A percentile compares a stretch with the other conserved stretches of the same genome.
Evolutionary conservation across 768 basidiomycete species (phyloP).

Genomic region (Cytidiella melzeri): DNA sequence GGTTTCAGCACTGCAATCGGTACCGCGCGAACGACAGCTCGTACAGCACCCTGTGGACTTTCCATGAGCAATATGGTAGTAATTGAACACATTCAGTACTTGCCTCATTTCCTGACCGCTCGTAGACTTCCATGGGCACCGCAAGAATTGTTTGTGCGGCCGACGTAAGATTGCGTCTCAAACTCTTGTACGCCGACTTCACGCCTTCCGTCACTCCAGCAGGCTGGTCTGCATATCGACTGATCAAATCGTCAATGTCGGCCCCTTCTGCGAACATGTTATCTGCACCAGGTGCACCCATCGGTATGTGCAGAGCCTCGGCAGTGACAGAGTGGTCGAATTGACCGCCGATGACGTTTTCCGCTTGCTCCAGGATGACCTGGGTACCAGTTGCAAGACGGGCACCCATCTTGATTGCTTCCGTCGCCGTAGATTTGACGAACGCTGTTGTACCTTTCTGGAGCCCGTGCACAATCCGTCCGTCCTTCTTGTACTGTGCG

Average conservation of each 20-base stretch:
- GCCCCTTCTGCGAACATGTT: slow-evolving; percentile 37
- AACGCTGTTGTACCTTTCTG: slow-evolving; percentile 94
- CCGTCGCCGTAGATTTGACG: slow-evolving; percentile 89
- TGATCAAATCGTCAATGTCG: slow-evolving; percentile 53
- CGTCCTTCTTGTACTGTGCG: slow-evolving; percentile 96
- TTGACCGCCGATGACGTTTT: slow-evolving; percentile 79
- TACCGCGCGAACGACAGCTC: slow-evolving; percentile 92
- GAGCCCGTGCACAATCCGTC: slow-evolving; percentile 83
- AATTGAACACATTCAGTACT: slow-evolving; percentile 17
- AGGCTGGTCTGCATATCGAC: slow-evolving; percentile 92
- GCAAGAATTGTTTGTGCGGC: slow-evolving; percentile 98
- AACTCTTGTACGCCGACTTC: slow-evolving; percentile 84
- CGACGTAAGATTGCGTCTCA: slow-evolving; percentile 81
- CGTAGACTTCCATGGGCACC: slow-evolving; percentile 98
- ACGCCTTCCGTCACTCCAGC: slow-evolving; percentile 79
- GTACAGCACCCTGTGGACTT: slow-evolving; percentile 73
- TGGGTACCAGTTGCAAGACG: slow-evolving; percentile 95
- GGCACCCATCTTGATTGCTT: slow-evolving; percentile 93
- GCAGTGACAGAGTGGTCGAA: slow-evolving; percentile 60
- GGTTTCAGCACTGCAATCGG: slow-evolving; percentile 96
- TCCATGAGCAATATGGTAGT: slow-evolving; percentile 2
- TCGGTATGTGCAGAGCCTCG: slow-evolving; percentile 49
- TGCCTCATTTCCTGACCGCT: slow-evolving; percentile 87
- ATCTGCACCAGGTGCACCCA: slow-evolving; percentile 20
- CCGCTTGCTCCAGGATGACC: slow-evolving; percentile 93